These are phyloP conservation scores for Fusarium agapanthi DNA, from an alignment of 2,329 filamentous ascomycete genomes.

Conservation along the genomic window DNA sequence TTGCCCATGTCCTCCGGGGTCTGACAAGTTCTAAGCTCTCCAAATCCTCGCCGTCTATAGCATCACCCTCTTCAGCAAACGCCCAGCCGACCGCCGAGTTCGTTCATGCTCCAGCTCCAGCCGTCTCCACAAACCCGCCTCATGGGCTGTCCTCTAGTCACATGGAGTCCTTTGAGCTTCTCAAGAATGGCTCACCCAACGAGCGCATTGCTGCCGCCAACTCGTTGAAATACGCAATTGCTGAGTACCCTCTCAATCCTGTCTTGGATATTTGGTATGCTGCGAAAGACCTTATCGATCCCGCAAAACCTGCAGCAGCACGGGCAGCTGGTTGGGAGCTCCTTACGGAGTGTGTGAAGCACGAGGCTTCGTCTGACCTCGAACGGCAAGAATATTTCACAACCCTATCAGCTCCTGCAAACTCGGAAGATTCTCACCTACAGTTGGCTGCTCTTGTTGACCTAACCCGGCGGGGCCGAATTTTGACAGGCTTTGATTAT, in stretches of 20 bases:
- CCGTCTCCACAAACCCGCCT: constrained; percentile 49
- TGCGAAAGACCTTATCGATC: constrained; percentile 70
- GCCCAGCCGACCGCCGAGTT: constrained; percentile 56
- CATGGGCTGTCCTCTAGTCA: constrained; percentile 60
- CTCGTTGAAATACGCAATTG: constrained; percentile 63
- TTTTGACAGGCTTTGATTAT: constrained; percentile 73
- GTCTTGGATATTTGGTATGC: constrained; percentile 72
- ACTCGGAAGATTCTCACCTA: constrained; percentile 70
- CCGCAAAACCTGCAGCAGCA: constrained; percentile 60
- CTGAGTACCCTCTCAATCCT: constrained; percentile 67
- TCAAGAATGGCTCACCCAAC: constrained; percentile 60
- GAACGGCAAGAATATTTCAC: constrained; percentile 73
- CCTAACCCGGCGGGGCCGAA: constrained; percentile 68
- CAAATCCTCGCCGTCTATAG: constrained; percentile 58
- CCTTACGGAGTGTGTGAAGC: constrained; percentile 71
- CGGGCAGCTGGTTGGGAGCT: constrained; percentile 72
- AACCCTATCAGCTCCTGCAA: constrained; percentile 64
- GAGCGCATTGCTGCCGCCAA: constrained; percentile 67
- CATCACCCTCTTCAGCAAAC: constrained; percentile 51
- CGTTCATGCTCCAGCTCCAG: constrained; percentile 52
- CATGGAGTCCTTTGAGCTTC: constrained; percentile 61
- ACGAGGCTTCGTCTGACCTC: constrained; percentile 69
- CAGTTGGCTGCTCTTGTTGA: constrained; percentile 71
- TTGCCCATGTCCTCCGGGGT: constrained; percentile 71
- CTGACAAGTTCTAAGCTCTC: constrained; percentile 64